Conservation (phyloP, 2,329 filamentous ascomycete species). For the Whalleya microplaca region DNA sequence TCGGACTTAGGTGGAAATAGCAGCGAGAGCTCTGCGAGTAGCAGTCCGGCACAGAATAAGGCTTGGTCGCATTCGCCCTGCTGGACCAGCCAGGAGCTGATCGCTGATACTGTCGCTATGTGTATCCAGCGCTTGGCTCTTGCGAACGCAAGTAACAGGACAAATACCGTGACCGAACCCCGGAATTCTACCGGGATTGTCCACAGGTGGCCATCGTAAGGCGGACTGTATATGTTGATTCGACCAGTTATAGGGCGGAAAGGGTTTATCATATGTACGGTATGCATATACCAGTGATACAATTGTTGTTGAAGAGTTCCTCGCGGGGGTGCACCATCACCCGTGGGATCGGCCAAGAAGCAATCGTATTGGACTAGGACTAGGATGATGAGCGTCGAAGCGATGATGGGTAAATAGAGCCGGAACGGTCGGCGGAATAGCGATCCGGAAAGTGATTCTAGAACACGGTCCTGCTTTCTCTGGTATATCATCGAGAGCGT, state of each 20-base stretch:
- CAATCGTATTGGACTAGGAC: conserved; percentile 3
- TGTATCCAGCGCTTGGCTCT: conserved; percentile 22
- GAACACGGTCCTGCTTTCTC: conserved; percentile 11
- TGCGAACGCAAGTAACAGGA: conserved; percentile 24
- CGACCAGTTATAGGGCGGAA: conserved; percentile 42
- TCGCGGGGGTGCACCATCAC: neutral
- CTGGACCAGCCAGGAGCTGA: conserved; percentile 13
- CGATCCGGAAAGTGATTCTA: conserved; percentile 25
- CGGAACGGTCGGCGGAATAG: conserved; percentile 37
- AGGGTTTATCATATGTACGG: conserved; percentile 21
- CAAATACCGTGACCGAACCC: conserved; percentile 24
- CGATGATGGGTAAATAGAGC: conserved; percentile 36
- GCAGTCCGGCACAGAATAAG: conserved; percentile 27
- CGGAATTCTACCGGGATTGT: conserved; percentile 30
- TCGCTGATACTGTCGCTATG: conserved; percentile 11
- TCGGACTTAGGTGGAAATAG: conserved; percentile 4
- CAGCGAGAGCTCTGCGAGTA: conserved; percentile 27
- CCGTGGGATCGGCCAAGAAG: neutral
- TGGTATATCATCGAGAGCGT: conserved; percentile 31
- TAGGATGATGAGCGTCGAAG: conserved; percentile 26
- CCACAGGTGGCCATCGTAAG: conserved; percentile 28
- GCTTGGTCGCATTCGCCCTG: conserved; percentile 22
- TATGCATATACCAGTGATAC: conserved; percentile 34
- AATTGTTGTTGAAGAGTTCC: conserved; percentile 33
- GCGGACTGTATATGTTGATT: conserved; percentile 35